Evolutionary conservation across 441 rosid species (phyloP), one percentile per base, ranked within the genome.

Genomic region (Adansonia madagascariensis): DNA sequence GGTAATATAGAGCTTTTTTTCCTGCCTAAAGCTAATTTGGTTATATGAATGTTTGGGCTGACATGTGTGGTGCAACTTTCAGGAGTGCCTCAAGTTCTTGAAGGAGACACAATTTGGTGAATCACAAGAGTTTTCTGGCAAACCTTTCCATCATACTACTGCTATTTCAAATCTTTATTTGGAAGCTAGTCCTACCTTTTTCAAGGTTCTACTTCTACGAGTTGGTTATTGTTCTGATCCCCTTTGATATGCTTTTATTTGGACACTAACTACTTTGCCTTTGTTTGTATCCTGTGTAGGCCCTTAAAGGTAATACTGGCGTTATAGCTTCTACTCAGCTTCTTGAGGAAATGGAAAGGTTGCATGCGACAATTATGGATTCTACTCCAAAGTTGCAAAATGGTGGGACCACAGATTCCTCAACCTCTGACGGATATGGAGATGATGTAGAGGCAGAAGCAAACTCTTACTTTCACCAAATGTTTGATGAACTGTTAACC

Each of bases 381-480:
- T 86, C 92, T 82, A 85, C 84, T 83, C 81, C 88, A 6, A 85
- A 88, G 78, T 86, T 92, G 78, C 98, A 92, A 86, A 91, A 90
- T 87, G 93, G 95, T 9, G 94, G 86, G 83, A 75, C 92, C 65
- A 81, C 91, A 47, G 94, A 92, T 77, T 84, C 94, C 64, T 81
- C 98, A 52, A 35, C 95, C 46, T 82, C 95, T 81, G 97, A 89
- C 70, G 93, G 89, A 64, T 90, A 86, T 83, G 84, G 94, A n/a
- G 94, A 87, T 68, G 99, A 93, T 77, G 86, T 97, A 69, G 98
- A 97, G 89, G 79, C 85, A 14, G 99, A 97, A 86, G 99, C 98
- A 69, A 97, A 97, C 81, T 89, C 98, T 78, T 94, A 93, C 78
- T 97, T 97, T 84, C 99, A 92, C 79, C 91, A 94, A 81, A 94